Evolutionary conservation across 306 rosid genomes (phyloP).

Genomic region (Nissolia schottii): DNA sequence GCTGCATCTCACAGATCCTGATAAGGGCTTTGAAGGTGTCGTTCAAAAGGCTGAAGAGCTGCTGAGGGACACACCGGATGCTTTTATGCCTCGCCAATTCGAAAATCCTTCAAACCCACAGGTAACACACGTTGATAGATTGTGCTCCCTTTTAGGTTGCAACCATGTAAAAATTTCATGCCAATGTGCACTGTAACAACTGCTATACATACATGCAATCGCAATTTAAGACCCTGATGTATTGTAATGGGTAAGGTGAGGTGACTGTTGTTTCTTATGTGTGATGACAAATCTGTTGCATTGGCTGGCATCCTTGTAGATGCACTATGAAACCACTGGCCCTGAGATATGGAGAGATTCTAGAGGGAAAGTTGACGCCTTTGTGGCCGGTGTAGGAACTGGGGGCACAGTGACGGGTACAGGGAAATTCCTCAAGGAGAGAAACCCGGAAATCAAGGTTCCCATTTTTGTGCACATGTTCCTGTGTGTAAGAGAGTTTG

Average conservation of each 20-base stretch:
- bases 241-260: not conserved
- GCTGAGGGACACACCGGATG: constrained; percentile 40
- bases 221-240: too few relatives aligned
- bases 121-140: constrained; percentile 39
- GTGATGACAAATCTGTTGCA: not conserved
- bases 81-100: constrained; percentile 43
- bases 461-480: not conserved
- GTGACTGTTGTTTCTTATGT: too few relatives aligned
- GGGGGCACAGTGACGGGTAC: constrained; percentile 66
- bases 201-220: too few relatives aligned
- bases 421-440: constrained; percentile 71
- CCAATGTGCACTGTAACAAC: too few relatives aligned
- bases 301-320: constrained; percentile 44
- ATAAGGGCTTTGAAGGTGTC: constrained; percentile 41
- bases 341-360: constrained; percentile 85
- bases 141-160: too few relatives aligned
- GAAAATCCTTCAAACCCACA: constrained; percentile 67
- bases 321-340: constrained; percentile 77
- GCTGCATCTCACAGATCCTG: constrained; percentile 51
- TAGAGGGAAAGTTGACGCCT: constrained; percentile 53
- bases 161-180: too few relatives aligned
- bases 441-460: constrained; percentile 69
- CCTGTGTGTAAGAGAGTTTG: not conserved
- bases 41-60: constrained; percentile 48
- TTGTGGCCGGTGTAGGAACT: constrained; percentile 65